Evolutionary conservation across 2,329 filamentous ascomycete species (phyloP), one percentile per base, ranked within the genome.

Genomic region (Xylaria sp.): DNA sequence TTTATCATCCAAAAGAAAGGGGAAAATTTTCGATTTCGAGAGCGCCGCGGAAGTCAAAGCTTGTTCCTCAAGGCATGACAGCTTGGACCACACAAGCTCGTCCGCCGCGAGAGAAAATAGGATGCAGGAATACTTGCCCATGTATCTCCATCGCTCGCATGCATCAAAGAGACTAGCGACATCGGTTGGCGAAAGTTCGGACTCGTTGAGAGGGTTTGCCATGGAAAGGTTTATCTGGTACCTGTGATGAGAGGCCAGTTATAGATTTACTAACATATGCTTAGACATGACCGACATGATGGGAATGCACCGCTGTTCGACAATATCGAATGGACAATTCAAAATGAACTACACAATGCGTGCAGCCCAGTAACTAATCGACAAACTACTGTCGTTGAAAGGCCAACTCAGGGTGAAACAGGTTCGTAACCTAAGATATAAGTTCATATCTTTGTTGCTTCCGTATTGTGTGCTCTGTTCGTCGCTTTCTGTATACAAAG

Each of bases 341-440:
- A 73, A 2, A 46, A 28, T 6, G 73, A 69, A 52, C 57, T 50
- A 13, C 41, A 67, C 23, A 65, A 64, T 37, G 20, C 23, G 5
- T 62, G 65, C n/a, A 73, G 56, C 3, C 72, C 74, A 18, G 63
- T 62, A 1, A 67, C 71, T 20, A 75, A 77, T 63, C 74, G 77
- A 31, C 76, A 79, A 51, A 73, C 72, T 41, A 76, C 76, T 5
- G 63, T 78, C 10, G 67, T 79, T 37, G 76, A 78, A 51, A 62
- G 74, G 15, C 70, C 74, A 28, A 31, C n/a, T 28, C 23, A 52
- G 63, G n/a, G 13, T 39, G 41, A 39, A 28, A 46, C 18, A 63
- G 60, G 61, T 65, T 31, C 39, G 55, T 65, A n/a, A 50, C 50
- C 34, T 59, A 67, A 5, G 39, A 28, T 23, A 8, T 10, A 28